phyloP scores from a whole-genome alignment of 306 rosid species.

The Fragaria vesca region DNA sequence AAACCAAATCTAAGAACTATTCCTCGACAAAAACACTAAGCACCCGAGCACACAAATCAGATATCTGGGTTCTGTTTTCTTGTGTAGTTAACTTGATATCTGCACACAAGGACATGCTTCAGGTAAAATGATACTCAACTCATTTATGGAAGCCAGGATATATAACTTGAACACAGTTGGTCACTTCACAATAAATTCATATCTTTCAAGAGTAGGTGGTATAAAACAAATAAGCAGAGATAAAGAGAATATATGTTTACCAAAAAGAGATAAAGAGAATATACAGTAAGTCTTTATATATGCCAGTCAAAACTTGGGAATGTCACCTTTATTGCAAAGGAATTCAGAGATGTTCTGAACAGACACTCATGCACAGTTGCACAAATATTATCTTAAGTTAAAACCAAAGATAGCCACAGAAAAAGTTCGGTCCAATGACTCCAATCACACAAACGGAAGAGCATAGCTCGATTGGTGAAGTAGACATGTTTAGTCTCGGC shows the following conservation, averaged over 20 bases:
- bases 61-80: background rate
- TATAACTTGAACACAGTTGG: background rate
- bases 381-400: no score
- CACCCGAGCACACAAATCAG: background rate
- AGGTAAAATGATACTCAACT: background rate
- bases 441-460: no score
- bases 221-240: background rate
- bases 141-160: background rate
- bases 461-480: background rate
- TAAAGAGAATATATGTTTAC: no score
- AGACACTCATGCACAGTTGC: no score
- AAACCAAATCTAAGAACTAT: background rate
- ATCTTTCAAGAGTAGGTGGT: background rate
- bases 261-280: background rate
- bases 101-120: background rate
- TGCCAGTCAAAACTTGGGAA: no score
- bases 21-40: background rate
- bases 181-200: background rate
- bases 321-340: no score
- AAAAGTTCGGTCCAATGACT: no score
- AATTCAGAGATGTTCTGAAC: no score
- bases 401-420: no score
- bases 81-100: no score
- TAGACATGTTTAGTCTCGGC: background rate
- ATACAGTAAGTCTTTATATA: background rate